Evolutionary conservation across 768 basidiomycete genomes (phyloP), one percentile per base, ranked within the genome.

Genomic region (Butyriboletus loyo): DNA sequence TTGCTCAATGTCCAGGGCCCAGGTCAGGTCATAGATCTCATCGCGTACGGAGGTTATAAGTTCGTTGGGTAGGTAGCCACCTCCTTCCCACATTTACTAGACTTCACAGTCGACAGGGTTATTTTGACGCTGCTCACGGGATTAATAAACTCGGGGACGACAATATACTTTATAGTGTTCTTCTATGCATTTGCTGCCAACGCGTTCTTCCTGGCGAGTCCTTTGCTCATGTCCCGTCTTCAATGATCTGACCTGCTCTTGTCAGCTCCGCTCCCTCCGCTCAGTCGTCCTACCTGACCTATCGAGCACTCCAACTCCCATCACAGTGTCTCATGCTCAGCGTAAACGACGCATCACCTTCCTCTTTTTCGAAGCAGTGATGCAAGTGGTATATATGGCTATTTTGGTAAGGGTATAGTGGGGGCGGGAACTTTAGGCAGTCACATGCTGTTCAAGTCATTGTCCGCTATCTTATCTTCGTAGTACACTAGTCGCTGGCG

Each of bases 41-140:
- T 97, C 28, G 90, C 95, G 0, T 98, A 98, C 66, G 89, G 87
- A 5, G 96, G 97, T 0, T 98, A 98, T 74, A 98, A 99, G 66
- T 98, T 99, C 62, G 91, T 98, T 27, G 96, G 92, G 92, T 93
- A 57, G 27, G 85, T 44, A 4, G 4, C 30, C 7, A 11, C 6
- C 7, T 15, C 46, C 15, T 13, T 35, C 17, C 3, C 38, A 34
- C 30, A 36, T 52, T 17, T 10, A 5, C 15, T 4, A 1, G 4
- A 7, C 2, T 34, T 60, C 42, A 62, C 15, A 9, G 2, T 32
- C 55, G 4, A n/a, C 55, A 95, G 94, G 2, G 91, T 98, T 36
- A 95, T 97, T 59, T 71, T 87, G 13, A 85, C 89, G 2, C 73
- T 97, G n/a, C 67, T 90, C 1, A 83, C 81, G 0, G 82, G 84